Evolutionary conservation across 208 protist genomes (phyloP), one percentile per base, ranked within the genome.

Genomic region (Borovskyia barvae): DNA sequence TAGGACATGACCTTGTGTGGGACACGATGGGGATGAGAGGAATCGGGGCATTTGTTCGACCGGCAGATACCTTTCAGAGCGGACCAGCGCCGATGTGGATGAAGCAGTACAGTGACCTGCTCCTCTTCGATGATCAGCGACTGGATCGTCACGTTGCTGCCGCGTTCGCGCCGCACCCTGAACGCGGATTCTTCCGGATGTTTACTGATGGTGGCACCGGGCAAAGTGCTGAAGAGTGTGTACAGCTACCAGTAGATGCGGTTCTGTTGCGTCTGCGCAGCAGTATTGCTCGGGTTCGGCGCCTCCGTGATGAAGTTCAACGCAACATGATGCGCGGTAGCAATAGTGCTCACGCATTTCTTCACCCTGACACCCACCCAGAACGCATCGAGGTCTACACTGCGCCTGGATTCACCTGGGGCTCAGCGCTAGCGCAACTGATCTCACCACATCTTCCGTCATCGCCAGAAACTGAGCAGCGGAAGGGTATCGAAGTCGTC

Each of bases 81-180:
- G 63, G 52, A 6, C 58, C 69, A 2, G 32, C 67, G 1, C 82
- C 82, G 7, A 53, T 56, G 55, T 90, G 82, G 82, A 20, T 90
- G 46, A 49, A 51, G 17, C 71, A 55, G 14, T 72, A 57, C 56
- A 71, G 69, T 22, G 70, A 90, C 11, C 43, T 71, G n/a, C 57
- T 75, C 5, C 55, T 90, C 15, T 69, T 61, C 22, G 47, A 56
- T 32, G 9, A n/a, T 4, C 63, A 69, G 39, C 28, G 25, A 2
- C 43, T 66, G 3, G 58, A 73, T 33, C 14, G 25, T 9, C 6
- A 17, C 1, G 58, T 66, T n/a, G 53, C 36, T 7, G 26, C 28
- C 19, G 19, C 26, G 22, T n/a, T 49, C n/a, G n/a, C n/a, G n/a
- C n/a, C n/a, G n/a, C n/a, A n/a, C n/a, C n/a, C n/a, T n/a, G 29